Evolutionary conservation across 1,139 yeast species (phyloP), one percentile per base, ranked within the genome.

Genomic region (Scheffersomyces parashehatae): DNA sequence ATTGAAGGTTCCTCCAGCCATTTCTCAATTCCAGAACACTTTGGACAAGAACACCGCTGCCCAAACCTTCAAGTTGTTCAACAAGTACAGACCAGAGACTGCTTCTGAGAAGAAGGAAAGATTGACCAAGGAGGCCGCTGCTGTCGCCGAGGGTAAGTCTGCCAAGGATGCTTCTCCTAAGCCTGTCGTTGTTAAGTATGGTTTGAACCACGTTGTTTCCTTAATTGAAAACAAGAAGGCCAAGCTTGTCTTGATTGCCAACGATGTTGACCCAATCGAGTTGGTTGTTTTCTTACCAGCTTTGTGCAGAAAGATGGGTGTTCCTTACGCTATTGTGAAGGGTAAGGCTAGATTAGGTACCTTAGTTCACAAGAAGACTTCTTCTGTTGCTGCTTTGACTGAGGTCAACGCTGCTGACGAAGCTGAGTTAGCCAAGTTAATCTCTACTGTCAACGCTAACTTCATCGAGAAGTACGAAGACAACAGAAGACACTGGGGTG

Each of bases 321-420:
- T 93, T 60, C 98, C 98, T 72, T 91, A 91, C 81, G 97, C 97
- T 60, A 87, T 91, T 70, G 89, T 91, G 67, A 91, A 91, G 83
- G 97, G 97, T 76, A 91, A 90, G 86, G 97, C 97, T 58, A 89
- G 97, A 84, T 85, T 91, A 68, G 97, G 97, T 64, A 88, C 97
- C 65, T 83, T 91, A 65, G 97, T 90, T 56, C 96, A 90, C 88
- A 82, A 89, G 81, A 91, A 91, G 86, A 90, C 93, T 66, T 85
- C 97, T 59, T 84, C 98, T 53, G 97, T 89, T 61, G 97, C 95
- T 65, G 98, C 98, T 66, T 77, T 91, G 73, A 89, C 96, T 58
- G 98, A 91, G 69, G 97, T 91, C 64, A 80, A 77, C 67, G 75
- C 95, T 56, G 97, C 88, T 73, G 98, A 93, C 74, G 95, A 89